These are phyloP conservation scores for Didymella keratinophila DNA, from an alignment of 2,329 filamentous ascomycete genomes.

Conservation along the genomic window DNA sequence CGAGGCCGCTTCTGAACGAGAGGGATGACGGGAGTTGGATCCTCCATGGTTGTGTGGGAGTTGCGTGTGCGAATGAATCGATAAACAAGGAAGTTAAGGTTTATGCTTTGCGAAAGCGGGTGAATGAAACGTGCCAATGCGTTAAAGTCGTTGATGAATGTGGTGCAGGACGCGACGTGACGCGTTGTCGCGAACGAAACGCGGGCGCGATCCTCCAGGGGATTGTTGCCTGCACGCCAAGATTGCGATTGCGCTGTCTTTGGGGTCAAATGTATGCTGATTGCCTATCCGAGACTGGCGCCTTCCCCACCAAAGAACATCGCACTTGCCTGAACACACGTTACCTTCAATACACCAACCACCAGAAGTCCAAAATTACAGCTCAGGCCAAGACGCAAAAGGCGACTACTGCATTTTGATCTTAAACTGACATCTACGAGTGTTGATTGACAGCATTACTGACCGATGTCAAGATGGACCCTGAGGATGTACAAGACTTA, in stretches of 20 bases:
- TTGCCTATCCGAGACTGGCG: conserved; percentile 31
- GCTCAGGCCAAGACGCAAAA: background rate
- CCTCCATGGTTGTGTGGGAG: conserved; percentile 36
- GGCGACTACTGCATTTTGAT: background rate
- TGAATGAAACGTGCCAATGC: conserved; percentile 4
- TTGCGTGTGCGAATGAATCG: background rate
- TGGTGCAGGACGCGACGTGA: conserved; percentile 19
- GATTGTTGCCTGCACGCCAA: conserved; percentile 10
- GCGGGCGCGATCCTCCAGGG: conserved; percentile 22
- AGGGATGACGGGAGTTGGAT: conserved; percentile 29
- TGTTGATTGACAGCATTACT: background rate
- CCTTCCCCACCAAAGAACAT: conserved; percentile 12
- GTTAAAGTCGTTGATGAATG: background rate
- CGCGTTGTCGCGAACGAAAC: conserved; percentile 37
- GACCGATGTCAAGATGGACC: conserved; percentile 28
- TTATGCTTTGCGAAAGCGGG: background rate
- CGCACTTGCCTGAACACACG: conserved; percentile 2
- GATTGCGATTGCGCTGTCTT: conserved; percentile 23
- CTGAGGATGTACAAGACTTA: conserved; percentile 38
- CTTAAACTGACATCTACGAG: background rate
- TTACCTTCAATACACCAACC: background rate
- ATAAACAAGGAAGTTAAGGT: background rate
- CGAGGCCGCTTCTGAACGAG: conserved; percentile 44
- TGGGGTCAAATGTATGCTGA: conserved; percentile 20
- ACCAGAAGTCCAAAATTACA: background rate